Evolutionary conservation across 305 asterid species (phyloP).

Genomic region (Fraxinus latifolia): DNA sequence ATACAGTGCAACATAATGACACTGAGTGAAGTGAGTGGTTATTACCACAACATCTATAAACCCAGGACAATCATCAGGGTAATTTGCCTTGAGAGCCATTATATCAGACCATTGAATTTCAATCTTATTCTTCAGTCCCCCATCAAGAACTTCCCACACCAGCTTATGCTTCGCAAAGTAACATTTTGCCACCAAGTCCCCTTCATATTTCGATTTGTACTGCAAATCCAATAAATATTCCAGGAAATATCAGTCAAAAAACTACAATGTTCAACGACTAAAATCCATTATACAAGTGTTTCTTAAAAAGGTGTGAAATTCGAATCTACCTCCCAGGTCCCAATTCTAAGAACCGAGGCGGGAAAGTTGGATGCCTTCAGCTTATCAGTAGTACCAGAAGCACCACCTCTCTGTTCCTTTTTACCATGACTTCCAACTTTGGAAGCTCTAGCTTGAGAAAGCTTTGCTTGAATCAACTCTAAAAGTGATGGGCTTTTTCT

Average conservation of each 20-base stretch:
- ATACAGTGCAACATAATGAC: not conserved
- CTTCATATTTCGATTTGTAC: not conserved
- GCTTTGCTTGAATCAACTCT: constrained; percentile 84
- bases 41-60: constrained; percentile 81
- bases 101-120: constrained; percentile 5
- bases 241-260: not conserved
- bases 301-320: not conserved
- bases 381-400: constrained; percentile 56
- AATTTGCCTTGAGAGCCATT: not conserved
- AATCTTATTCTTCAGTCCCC: not conserved
- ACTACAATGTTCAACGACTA: not conserved
- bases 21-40: not conserved
- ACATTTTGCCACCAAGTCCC: not conserved
- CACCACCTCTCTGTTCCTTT: constrained; percentile 48
- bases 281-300: not conserved
- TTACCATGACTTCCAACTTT: constrained; percentile 52
- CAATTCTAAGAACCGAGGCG: constrained; percentile 68
- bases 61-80: constrained; percentile 19
- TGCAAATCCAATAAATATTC: constrained; percentile 26
- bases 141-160: not conserved
- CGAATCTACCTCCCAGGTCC: constrained; percentile 84
- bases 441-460: constrained; percentile 49
- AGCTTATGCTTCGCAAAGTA: not conserved
- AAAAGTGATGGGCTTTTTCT: constrained; percentile 89
- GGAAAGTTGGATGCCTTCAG: constrained; percentile 96